Base-by-base conservation (phyloP, 2,329 filamentous ascomycete genomes). In the Graphilbum sp. region DNA sequence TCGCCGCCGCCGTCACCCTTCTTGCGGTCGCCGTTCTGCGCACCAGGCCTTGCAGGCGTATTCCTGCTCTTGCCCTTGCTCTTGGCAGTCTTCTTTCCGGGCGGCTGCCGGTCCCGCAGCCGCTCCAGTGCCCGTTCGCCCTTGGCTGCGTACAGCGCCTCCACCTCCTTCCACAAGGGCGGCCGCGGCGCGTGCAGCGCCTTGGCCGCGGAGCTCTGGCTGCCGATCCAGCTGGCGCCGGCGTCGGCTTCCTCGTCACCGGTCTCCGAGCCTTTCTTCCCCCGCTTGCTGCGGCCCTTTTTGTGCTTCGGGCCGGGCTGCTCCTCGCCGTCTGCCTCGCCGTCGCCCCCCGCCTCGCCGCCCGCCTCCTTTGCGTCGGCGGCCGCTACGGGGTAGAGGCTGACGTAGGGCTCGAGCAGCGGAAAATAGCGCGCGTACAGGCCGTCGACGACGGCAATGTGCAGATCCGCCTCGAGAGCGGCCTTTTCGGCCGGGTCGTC, bases 361-460 rank as follows among this genome's bases (percentile, higher is more conserved):
- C 15, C n/a, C 10, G 53, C n/a, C n/a, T n/a, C n/a, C n/a, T n/a
- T n/a, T n/a, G n/a, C 49, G 32, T 59, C 58, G 15, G 56, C 59
- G 3, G 59, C 60, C 36, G 61, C 55, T 3, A 51, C 50, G 16
- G 68, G 61, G 46, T 76, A 79, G 15, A 79, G 52, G 47, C 72
- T 74, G 45, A 81, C 65, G 55, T 90, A 90, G 18, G 67, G 62
- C 54, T 82, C 74, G 49, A 76, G 63, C 33, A 81, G 69, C 2
- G 83, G 83, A 44, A 72, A 81, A 55, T 77, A 79, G 38, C 72
- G 67, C 1, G 81, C 73, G 52, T 90, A 90, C 48, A 82, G 75
- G 44, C 81, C 62, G 51, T 88, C 82, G 12, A 87, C 71, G 51
- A 86, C 70, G 20, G 74, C 73, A 19, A 72, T 62, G 52, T 83